A percentile compares a stretch with the other conserved stretches of the same genome.
Evolutionary conservation across 805 yeast species (phyloP).

Genomic region (Pichia cabralensis): DNA sequence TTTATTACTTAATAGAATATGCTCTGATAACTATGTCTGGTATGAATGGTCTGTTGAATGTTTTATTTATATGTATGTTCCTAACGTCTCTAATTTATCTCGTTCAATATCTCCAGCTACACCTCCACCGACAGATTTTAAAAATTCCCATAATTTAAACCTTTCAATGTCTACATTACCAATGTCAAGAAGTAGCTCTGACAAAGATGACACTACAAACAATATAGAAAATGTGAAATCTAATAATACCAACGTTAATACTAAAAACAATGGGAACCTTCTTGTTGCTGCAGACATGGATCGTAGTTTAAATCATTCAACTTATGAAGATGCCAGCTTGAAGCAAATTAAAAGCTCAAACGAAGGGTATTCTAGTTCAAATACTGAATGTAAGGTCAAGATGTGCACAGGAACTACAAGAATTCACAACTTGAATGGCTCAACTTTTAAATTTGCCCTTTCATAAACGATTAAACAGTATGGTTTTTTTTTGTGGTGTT

Average conservation of each 20-base stretch:
- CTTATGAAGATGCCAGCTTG: slow-evolving; percentile 2
- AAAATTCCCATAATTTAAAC: no score
- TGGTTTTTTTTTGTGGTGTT: neutral
- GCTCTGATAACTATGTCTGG: slow-evolving; percentile 40
- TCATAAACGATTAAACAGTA: neutral
- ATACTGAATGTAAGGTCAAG: slow-evolving; percentile 25
- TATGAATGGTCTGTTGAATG: slow-evolving; percentile 58
- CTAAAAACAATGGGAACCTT: no score
- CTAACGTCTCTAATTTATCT: neutral
- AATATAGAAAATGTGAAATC: no score
- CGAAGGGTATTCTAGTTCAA: slow-evolving; percentile 3
- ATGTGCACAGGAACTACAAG: slow-evolving; percentile 31
- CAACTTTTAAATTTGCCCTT: slow-evolving; percentile 4
- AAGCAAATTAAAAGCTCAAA: slow-evolving; percentile 1
- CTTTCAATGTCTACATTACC: no score
- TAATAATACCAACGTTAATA: no score
- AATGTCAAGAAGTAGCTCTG: no score
- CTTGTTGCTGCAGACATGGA: no score
- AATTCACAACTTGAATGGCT: slow-evolving; percentile 33
- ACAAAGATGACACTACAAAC: no score
- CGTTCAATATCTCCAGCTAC: no score
- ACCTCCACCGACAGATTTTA: no score
- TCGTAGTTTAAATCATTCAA: no score
- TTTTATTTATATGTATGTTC: slow-evolving; percentile 29
- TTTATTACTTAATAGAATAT: slow-evolving; percentile 39